Percentiles rank a stretch among this genome's conserved stretches.
Conservation (phyloP, 257 asterid species). For the Fraxinus cuspidata region DNA sequence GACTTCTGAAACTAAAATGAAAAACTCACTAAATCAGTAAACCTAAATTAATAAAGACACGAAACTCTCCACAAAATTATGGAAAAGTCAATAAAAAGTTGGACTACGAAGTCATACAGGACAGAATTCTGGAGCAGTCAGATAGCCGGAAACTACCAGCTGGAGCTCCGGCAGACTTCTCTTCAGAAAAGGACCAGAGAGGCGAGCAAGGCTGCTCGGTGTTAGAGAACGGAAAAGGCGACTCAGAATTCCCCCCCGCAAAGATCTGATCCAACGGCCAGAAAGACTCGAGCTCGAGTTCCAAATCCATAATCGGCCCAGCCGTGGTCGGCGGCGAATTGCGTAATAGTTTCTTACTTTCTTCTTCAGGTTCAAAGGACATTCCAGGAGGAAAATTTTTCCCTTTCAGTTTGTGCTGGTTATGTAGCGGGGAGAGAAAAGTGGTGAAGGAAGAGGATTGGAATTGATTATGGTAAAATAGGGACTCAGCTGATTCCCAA, state of each 20-base stretch:
- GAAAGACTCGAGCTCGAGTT: constrained; percentile 65
- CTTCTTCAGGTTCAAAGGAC: constrained; percentile 55
- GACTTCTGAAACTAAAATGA: not conserved
- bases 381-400: constrained; percentile 25
- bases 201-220: constrained; percentile 84
- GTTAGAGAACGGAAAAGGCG: constrained; percentile 49
- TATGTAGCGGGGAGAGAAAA: not conserved
- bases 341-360: constrained; percentile 3
- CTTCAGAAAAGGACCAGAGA: constrained; percentile 81
- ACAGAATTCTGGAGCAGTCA: constrained; percentile 48
- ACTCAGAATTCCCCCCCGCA: constrained; percentile 35
- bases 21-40: not conserved
- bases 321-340: constrained; percentile 11
- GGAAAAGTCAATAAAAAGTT: constrained; percentile 15
- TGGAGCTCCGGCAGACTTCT: constrained; percentile 33
- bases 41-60: not conserved
- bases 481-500: constrained; percentile 17
- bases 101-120: constrained; percentile 42
- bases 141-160: constrained; percentile 43
- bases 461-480: constrained; percentile 33
- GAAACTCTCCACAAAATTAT: constrained; percentile 1
- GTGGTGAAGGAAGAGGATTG: constrained; percentile 16
- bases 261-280: constrained; percentile 95
- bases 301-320: constrained; percentile 66
- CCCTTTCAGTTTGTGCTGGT: not conserved